Evolutionary conservation across 2,329 filamentous ascomycete genomes (phyloP).

Genomic region (Curvularia hawaiiensis): DNA sequence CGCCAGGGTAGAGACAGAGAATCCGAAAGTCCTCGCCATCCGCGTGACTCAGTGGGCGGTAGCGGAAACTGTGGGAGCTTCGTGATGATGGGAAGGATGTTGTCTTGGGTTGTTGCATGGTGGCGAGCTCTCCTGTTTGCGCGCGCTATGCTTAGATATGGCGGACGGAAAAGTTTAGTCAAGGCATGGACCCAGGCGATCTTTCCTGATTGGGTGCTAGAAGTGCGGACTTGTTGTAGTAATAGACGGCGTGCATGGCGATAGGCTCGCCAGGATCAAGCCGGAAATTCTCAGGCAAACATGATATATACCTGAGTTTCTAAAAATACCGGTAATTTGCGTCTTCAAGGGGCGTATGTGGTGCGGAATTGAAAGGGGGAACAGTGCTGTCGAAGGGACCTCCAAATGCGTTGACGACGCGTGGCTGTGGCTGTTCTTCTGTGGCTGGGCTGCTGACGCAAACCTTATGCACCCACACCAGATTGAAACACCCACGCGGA

Average conservation of each 20-base stretch:
- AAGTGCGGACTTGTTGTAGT: slow-evolving; percentile 11
- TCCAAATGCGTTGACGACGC: slow-evolving; percentile 8
- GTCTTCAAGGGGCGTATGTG: not conserved
- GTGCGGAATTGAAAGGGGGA: not conserved
- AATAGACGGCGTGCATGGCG: slow-evolving; percentile 6
- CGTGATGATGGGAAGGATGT: slow-evolving; percentile 1
- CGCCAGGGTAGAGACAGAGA: slow-evolving; percentile 14
- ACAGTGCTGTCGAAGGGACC: slow-evolving; percentile 1
- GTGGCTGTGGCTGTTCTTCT: slow-evolving; percentile 15
- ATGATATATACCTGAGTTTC: slow-evolving; percentile 2
- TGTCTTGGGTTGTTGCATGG: slow-evolving; percentile 8
- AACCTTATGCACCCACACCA: slow-evolving; percentile 4
- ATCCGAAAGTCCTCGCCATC: slow-evolving; percentile 15
- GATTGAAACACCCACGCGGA: not conserved
- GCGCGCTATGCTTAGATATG: slow-evolving; percentile 14
- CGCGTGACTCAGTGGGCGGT: slow-evolving; percentile 11
- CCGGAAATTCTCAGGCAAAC: not conserved
- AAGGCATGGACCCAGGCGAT: slow-evolving; percentile 11
- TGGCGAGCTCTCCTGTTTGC: slow-evolving; percentile 13
- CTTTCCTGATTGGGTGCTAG: slow-evolving; percentile 13
- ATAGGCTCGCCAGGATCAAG: slow-evolving; percentile 4
- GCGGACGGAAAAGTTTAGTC: slow-evolving; percentile 14
- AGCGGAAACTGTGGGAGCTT: slow-evolving; percentile 6
- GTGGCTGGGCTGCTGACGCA: slow-evolving; percentile 16
- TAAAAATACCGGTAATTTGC: slow-evolving; percentile 12